A percentile compares a stretch with the other conserved stretches of the same genome.
Conservation (phyloP, 2,329 filamentous ascomycete genomes). For the Neofusicoccum ribis region DNA sequence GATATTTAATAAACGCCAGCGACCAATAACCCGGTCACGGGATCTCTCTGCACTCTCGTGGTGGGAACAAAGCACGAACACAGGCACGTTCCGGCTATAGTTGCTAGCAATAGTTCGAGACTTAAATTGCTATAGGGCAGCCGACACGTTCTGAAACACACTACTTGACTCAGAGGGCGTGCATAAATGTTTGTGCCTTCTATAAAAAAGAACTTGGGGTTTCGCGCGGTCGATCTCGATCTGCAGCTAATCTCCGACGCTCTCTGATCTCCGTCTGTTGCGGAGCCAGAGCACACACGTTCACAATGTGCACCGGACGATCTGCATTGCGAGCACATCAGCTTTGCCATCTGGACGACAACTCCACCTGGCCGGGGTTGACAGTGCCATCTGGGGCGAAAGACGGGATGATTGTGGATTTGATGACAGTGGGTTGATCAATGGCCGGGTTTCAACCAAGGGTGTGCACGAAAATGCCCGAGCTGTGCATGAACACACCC, state of each 20-base stretch:
- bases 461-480: too few species aligned
- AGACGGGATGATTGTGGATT: not conserved
- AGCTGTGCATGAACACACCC: too few species aligned
- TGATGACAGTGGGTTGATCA: too few species aligned
- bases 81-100: not conserved
- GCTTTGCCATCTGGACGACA: not conserved
- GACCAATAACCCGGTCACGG: too few species aligned
- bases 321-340: not conserved
- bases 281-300: not conserved
- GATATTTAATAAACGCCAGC: too few species aligned
- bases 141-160: not conserved
- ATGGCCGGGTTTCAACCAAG: too few species aligned
- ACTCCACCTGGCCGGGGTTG: not conserved
- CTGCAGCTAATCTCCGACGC: not conserved
- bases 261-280: not conserved
- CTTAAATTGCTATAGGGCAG: not conserved
- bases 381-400: not conserved
- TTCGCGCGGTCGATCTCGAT: not conserved
- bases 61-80: not conserved
- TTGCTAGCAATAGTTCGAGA: not conserved
- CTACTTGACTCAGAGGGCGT: not conserved
- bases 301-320: not conserved
- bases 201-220: not conserved
- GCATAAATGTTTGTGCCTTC: not conserved
- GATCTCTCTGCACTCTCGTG: too few species aligned